Evolutionary conservation across 73 alveolate species (phyloP), one percentile per base, ranked within the genome.

Genomic region (Effrenium voratum): DNA sequence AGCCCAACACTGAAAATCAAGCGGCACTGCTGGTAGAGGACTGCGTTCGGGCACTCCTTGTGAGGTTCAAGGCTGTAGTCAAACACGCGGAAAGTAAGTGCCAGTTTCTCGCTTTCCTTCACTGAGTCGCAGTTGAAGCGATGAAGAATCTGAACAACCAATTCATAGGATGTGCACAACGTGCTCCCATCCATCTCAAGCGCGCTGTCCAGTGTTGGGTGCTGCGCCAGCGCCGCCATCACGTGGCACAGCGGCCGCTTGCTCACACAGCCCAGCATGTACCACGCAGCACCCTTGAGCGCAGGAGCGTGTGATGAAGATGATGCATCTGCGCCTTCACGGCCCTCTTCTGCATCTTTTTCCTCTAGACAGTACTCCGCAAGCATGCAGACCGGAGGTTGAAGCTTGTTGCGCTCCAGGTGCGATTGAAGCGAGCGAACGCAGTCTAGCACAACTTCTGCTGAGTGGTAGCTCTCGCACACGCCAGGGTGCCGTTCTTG

Each of bases 401-500:
- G 12, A 68, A 46, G 8, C 46, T 79, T 46, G 10, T 30, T n/a
- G 32, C 8, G 26, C 1, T 79, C 90, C 43, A 79, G 30, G 45
- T 79, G 90, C 26, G 16, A 6, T 45, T 79, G 63, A 24, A 79
- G 3, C 5, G 24, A 22, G 15, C 46, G 60, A 16, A 44, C 90
- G 46, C 24, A 28, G 26, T 45, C 44, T 30, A 79, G 12, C n/a
- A 79, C 68, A 26, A 28, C 28, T 19, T 19, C 52, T 12, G 45
- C 13, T 3, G 68, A 44, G 2, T 3, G 45, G 30, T 79, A 45
- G n/a, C 90, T 79, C 1, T 30, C 46, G 30, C 90, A 79, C 16
- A 79, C 32, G 12, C 90, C 90, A 0, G 90, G 90, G 90, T 79
- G 90, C 44, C 22, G 15, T 26, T 79, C 90, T 32, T 45, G 70